Conservation (phyloP, 2,329 filamentous ascomycete genomes). For the Cytospora chrysosperma region DNA sequence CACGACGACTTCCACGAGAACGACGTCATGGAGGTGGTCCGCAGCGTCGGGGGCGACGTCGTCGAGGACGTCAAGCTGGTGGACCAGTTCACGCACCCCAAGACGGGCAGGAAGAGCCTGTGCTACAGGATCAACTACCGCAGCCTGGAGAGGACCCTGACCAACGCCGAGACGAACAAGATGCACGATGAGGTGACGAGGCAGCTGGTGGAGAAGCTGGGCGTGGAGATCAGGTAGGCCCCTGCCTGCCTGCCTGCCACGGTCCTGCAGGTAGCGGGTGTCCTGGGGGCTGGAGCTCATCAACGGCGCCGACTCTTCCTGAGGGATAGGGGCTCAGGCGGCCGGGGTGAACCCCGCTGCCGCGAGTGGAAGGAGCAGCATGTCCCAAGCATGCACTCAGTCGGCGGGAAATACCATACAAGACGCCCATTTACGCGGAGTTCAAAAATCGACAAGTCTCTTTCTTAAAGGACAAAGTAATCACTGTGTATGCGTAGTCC, state of each 20-base stretch:
- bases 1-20: slow-evolving; percentile 85
- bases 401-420: neutral
- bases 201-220: slow-evolving; percentile 67
- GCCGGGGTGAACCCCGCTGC: neutral
- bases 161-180: slow-evolving; percentile 74
- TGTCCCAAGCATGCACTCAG: neutral
- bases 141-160: slow-evolving; percentile 86
- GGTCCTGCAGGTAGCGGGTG: too few relatives aligned
- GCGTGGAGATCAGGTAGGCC: slow-evolving; percentile 71
- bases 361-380: neutral
- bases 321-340: too few relatives aligned
- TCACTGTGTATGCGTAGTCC: neutral
- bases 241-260: too few relatives aligned
- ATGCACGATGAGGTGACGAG: slow-evolving; percentile 68
- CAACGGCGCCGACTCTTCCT: too few relatives aligned
- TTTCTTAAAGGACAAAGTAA: neutral
- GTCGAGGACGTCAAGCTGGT: slow-evolving; percentile 85
- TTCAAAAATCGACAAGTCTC: neutral
- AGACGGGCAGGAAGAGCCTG: slow-evolving; percentile 77
- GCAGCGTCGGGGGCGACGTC: slow-evolving; percentile 75
- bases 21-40: slow-evolving; percentile 94
- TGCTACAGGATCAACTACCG: slow-evolving; percentile 95
- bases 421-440: neutral
- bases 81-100: slow-evolving; percentile 87
- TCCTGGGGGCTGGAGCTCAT: too few relatives aligned